phyloP scores from a whole-genome alignment of 176 grass and related monocot species.

The Areca catechu region DNA sequence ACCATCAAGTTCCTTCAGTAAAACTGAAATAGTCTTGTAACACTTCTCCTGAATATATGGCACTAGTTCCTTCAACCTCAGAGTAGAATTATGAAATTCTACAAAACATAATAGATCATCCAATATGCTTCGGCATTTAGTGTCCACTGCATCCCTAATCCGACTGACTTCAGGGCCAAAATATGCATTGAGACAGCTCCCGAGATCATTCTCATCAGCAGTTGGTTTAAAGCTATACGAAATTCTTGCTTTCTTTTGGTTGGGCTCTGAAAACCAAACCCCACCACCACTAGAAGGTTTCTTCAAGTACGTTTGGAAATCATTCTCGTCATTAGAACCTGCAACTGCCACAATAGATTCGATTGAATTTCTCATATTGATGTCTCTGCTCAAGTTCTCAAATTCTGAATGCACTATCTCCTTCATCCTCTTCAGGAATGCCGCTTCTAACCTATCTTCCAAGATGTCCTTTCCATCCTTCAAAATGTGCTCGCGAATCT shows the following conservation, averaged over 20 bases:
- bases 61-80: constrained; percentile 71
- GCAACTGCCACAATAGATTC: constrained; percentile 38
- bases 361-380: constrained; percentile 59
- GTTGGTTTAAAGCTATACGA: constrained; percentile 72
- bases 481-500: constrained; percentile 71
- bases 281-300: constrained; percentile 45
- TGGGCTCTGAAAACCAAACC: constrained; percentile 92
- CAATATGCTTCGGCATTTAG: constrained; percentile 83
- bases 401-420: constrained; percentile 77
- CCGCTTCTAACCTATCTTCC: constrained; percentile 74
- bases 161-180: constrained; percentile 72
- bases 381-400: constrained; percentile 38
- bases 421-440: constrained; percentile 77
- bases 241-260: constrained; percentile 73
- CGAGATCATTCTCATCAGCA: constrained; percentile 84
- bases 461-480: constrained; percentile 87
- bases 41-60: constrained; percentile 92
- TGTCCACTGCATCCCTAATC: constrained; percentile 79
- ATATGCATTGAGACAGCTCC: constrained; percentile 59
- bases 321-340: constrained; percentile 33
- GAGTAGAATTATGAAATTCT: constrained; percentile 78
- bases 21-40: constrained; percentile 48
- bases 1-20: constrained; percentile 69
- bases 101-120: constrained; percentile 87
- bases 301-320: constrained; percentile 47